Evolutionary conservation across 2,329 filamentous ascomycete genomes (phyloP).

Genomic region (Bipolaris gigantea): DNA sequence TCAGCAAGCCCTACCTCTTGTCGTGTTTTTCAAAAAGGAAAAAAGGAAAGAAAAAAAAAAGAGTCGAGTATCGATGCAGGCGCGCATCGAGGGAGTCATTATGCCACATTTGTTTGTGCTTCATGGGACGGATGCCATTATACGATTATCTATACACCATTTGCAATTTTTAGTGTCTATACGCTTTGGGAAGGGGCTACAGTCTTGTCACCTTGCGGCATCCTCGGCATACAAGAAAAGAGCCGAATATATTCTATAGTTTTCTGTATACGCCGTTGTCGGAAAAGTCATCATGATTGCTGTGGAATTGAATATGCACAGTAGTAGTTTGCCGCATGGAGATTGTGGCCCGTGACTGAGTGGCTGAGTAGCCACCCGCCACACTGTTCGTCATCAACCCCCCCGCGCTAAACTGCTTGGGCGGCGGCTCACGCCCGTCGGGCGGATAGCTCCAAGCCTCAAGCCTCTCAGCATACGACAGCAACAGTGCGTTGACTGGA

Average conservation of each 20-base stretch:
- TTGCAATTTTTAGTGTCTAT: conserved; percentile 31
- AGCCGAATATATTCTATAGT: conserved; percentile 9
- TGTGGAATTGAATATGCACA: not conserved
- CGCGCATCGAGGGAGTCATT: not conserved
- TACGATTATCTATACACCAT: conserved; percentile 27
- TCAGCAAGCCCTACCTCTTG: conserved; percentile 2
- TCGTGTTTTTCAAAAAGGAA: not conserved
- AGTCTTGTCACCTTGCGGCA: conserved; percentile 8
- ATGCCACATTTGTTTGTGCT: conserved; percentile 7
- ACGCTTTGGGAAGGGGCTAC: conserved; percentile 18
- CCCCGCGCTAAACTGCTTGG: conserved; percentile 13
- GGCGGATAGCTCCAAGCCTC: conserved; percentile 27
- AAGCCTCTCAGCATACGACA: conserved; percentile 18
- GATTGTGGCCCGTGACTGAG: not conserved
- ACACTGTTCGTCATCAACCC: conserved; percentile 23
- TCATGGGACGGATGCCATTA: conserved; percentile 13
- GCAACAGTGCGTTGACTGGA: conserved; percentile 11
- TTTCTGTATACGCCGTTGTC: not conserved
- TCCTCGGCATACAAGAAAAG: conserved; percentile 14
- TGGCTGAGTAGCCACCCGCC: conserved; percentile 20
- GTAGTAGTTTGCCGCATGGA: not conserved
- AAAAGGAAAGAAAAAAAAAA: not conserved
- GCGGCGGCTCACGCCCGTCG: conserved; percentile 5
- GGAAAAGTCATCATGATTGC: not conserved
- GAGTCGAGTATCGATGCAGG: not conserved